Evolutionary conservation across 352 stramenopile species (phyloP), one percentile per base, ranked within the genome.

Genomic region (Phytophthora tubulina): DNA sequence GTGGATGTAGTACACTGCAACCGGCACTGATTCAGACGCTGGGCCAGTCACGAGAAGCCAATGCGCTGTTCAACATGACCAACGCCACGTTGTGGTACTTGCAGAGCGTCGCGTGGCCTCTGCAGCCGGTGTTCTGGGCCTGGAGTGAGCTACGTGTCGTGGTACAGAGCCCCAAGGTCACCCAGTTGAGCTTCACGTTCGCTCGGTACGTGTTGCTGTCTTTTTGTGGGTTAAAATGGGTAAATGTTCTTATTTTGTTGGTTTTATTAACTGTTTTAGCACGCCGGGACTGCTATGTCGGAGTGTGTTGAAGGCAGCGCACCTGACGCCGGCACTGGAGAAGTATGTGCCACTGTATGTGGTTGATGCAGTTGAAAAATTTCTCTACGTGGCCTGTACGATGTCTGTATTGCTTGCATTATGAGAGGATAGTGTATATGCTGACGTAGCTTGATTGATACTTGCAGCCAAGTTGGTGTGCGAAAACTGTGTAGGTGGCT

Each of bases 81-180:
- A 79, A 80, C n/a, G 75, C 76, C 17, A 76, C 73, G 42, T 56
- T 96, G 32, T 72, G 62, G 70, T 80, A 91, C 17, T 64, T 93
- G 36, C 67, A 91, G 72, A 78, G 80, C 30, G 80, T 80, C 33
- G 74, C 81, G 31, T 89, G 81, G 76, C 82, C 81, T 7, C 73
- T 96, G 42, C 82, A 80, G 3, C 74, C 84, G 44, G 78, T 93
- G 38, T 92, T 94, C 35, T 96, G 86, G 86, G 82, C 82, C 1
- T 96, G 88, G 86, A 96, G 78, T 48, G 75, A 96, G 54, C 63
- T 96, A 35, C 86, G 86, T 44, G 84, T 92, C 21, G 75, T 90
- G 30, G 72, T 94, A 7, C 63, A 76, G 27, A 89, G 75, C 44
- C 39, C 69, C 3, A 70, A 91, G 32, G 57, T 83, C 35, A 48